These are phyloP conservation scores for Infundibulicybe gibba DNA, from an alignment of 768 basidiomycete genomes.

Conservation along the genomic window DNA sequence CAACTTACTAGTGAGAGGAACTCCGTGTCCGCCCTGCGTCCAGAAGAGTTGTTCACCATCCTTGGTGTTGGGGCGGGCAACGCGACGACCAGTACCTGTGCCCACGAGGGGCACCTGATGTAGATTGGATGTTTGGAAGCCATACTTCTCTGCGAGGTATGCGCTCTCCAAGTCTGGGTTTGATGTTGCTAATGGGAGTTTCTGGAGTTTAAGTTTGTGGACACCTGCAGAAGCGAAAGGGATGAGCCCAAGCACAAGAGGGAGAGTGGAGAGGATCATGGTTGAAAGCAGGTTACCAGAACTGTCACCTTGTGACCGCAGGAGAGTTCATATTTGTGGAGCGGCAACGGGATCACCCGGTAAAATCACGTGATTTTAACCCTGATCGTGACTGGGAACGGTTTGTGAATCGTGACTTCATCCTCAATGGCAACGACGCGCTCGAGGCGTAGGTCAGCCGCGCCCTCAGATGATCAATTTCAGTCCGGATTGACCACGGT, in stretches of 20 bases:
- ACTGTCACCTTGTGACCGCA: conserved; percentile 5
- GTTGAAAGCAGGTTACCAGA: conserved; percentile 16
- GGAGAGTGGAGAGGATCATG: conserved; percentile 37
- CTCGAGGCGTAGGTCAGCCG: conserved; percentile 15
- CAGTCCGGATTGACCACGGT: conserved; percentile 31
- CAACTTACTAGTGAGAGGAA: conserved; percentile 81
- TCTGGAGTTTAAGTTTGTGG: conserved; percentile 88
- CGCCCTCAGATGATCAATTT: conserved; percentile 8
- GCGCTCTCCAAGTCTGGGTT: conserved; percentile 72
- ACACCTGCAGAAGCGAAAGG: conserved; percentile 56
- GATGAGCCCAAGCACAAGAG: conserved; percentile 38
- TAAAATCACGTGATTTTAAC: neutral
- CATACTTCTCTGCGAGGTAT: conserved; percentile 95
- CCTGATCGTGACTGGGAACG: neutral
- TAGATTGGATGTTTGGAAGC: conserved; percentile 30
- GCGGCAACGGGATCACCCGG: conserved; percentile 1
- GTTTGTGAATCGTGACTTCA: neutral
- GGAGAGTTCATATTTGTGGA: conserved; percentile 12
- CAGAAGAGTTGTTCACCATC: conserved; percentile 66
- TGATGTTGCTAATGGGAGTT: conserved; percentile 60
- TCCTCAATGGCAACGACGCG: conserved; percentile 25
- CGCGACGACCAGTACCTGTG: conserved; percentile 64
- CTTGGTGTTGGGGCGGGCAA: conserved; percentile 30
- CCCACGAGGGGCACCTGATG: conserved; percentile 64
- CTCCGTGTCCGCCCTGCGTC: conserved; percentile 85